Percentiles rank a stretch among this genome's conserved stretches.
phyloP scores from a whole-genome alignment of 345 rosid genomes.

The Angophora floribunda region DNA sequence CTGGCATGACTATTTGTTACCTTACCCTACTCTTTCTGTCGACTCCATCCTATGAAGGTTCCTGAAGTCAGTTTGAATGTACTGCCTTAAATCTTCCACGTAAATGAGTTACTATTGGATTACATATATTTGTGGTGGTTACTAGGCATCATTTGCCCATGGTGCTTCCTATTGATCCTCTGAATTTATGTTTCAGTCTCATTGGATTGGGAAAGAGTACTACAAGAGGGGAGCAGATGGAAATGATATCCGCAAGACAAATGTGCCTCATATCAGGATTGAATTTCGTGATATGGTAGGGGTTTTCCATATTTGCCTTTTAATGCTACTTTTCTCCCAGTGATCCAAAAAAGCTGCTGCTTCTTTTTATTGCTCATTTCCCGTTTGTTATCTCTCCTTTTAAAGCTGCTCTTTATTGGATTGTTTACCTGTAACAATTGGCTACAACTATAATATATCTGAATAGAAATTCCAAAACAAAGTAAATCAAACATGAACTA shows the following conservation, averaged over 20 bases:
- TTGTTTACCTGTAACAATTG: background rate
- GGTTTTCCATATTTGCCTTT: background rate
- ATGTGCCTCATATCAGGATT: conserved; percentile 93
- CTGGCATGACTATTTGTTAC: background rate
- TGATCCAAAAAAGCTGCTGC: background rate
- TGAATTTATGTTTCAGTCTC: conserved; percentile 45
- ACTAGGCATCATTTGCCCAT: background rate
- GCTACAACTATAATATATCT: background rate
- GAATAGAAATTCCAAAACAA: background rate
- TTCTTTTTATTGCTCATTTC: background rate
- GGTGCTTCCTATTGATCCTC: background rate
- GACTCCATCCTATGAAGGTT: background rate
- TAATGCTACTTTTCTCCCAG: background rate
- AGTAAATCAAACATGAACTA: background rate
- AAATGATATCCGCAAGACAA: conserved; percentile 85
- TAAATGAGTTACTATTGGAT: background rate
- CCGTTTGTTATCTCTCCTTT: background rate
- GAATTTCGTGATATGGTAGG: conserved; percentile 88
- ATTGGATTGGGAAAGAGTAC: conserved; percentile 92
- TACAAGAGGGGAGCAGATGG: conserved; percentile 95
- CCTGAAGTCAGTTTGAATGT: background rate
- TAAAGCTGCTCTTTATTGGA: background rate
- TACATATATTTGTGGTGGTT: background rate
- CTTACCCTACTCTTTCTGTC: background rate
- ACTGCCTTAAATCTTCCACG: background rate